Conservation (phyloP, 768 basidiomycete genomes). For the Sutorius australiensis region DNA sequence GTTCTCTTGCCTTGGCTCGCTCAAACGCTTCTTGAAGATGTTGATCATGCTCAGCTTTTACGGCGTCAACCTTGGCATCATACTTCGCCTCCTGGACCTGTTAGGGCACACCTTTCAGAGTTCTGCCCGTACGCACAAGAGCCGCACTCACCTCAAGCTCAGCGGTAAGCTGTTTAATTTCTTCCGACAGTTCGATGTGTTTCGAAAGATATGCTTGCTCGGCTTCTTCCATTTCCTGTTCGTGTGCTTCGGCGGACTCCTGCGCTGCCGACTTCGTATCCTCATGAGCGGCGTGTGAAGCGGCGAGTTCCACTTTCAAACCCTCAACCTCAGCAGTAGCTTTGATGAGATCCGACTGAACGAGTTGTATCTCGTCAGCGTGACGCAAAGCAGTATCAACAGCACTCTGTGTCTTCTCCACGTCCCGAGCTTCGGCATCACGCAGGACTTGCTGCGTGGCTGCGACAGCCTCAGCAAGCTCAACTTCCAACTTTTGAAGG, state of each 20-base stretch:
- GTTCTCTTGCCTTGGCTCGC: constrained; percentile 62
- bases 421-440: constrained; percentile 46
- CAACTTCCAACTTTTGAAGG: constrained; percentile 50
- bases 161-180: constrained; percentile 50
- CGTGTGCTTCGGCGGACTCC: constrained; percentile 47
- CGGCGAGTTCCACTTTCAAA: constrained; percentile 46
- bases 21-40: constrained; percentile 69
- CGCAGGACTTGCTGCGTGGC: constrained; percentile 48
- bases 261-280: constrained; percentile 42
- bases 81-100: constrained; percentile 72
- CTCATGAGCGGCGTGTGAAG: constrained; percentile 45
- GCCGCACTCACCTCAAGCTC: constrained; percentile 61
- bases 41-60: constrained; percentile 60
- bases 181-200: constrained; percentile 49
- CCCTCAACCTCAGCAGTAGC: constrained; percentile 42
- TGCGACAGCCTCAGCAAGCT: constrained; percentile 46
- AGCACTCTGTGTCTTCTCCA: constrained; percentile 37
- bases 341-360: constrained; percentile 42
- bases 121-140: neutral
- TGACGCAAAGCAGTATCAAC: constrained; percentile 43
- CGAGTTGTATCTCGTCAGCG: constrained; percentile 42
- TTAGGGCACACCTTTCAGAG: neutral
- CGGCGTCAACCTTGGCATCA: constrained; percentile 57
- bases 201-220: constrained; percentile 48
- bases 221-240: constrained; percentile 47